phyloP scores from a whole-genome alignment of 2,329 filamentous ascomycete species.

The Colletotrichum scovillei region DNA sequence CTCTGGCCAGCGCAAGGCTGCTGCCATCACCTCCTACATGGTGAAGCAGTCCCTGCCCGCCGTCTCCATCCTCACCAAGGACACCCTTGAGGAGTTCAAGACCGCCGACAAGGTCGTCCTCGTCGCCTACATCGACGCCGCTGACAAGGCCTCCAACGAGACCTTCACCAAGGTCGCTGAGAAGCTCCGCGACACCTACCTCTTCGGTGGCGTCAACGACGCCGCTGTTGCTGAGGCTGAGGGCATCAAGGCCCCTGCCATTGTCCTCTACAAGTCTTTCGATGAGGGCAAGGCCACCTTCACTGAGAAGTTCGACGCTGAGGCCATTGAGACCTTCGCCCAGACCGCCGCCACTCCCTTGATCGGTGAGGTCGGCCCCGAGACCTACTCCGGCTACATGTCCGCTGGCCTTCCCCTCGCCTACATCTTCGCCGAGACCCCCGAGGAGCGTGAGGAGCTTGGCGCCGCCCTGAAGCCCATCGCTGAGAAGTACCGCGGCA shows the following conservation, averaged over 20 bases:
- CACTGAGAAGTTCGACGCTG: conserved; percentile 82
- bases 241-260: conserved; percentile 85
- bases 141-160: conserved; percentile 88
- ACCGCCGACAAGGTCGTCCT: conserved; percentile 96
- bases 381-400: conserved; percentile 95
- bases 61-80: conserved; percentile 84
- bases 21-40: conserved; percentile 87
- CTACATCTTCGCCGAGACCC: conserved; percentile 96
- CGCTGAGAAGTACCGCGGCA: conserved; percentile 91
- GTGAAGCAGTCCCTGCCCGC: conserved; percentile 96
- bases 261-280: conserved; percentile 97
- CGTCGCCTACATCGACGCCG: conserved; percentile 84
- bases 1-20: conserved; percentile 88
- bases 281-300: conserved; percentile 95
- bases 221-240: conserved; percentile 87
- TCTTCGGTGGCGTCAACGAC: conserved; percentile 91
- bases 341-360: conserved; percentile 88
- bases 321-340: conserved; percentile 84
- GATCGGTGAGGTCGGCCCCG: conserved; percentile 94
- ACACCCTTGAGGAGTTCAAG: conserved; percentile 95
- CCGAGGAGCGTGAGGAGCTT: conserved; percentile 87
- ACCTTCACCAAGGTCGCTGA: conserved; percentile 82
- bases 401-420: conserved; percentile 89
- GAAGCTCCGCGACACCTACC: conserved; percentile 86
- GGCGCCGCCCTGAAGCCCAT: conserved; percentile 83